Percentiles rank a stretch among this genome's conserved stretches.
Conservation (phyloP, 768 basidiomycete species). For the Tylopilus cervinicoccineus region DNA sequence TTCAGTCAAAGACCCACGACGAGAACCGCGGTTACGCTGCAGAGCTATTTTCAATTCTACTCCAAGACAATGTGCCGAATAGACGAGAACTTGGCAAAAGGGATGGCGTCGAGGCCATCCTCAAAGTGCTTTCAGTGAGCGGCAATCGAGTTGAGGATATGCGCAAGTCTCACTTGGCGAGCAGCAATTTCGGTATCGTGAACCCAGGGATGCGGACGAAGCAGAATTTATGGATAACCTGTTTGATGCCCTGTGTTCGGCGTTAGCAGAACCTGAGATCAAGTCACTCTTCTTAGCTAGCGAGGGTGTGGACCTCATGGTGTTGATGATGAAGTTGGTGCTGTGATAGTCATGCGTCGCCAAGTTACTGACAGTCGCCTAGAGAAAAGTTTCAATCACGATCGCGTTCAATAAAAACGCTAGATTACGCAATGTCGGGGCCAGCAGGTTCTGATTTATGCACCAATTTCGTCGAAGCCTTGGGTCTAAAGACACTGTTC, state of each 20-base stretch:
- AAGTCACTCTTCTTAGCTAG: conserved; percentile 82
- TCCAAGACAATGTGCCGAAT: conserved; percentile 72
- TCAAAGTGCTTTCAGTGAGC: conserved; percentile 81
- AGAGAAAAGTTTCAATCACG: conserved; percentile 83
- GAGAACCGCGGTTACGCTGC: conserved; percentile 93
- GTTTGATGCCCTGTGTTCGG: conserved; percentile 87
- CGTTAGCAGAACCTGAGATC: conserved; percentile 70
- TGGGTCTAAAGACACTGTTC: conserved; percentile 89
- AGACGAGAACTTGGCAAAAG: conserved; percentile 63
- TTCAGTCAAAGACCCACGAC: conserved; percentile 70
- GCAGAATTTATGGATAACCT: conserved; percentile 97
- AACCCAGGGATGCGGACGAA: conserved; percentile 87
- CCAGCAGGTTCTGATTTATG: conserved; percentile 64
- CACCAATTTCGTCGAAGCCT: conserved; percentile 80
- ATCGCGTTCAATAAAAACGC: conserved; percentile 82
- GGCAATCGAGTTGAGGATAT: conserved; percentile 1
- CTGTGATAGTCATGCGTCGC: neutral
- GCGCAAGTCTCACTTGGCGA: conserved; percentile 9
- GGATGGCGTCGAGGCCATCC: conserved; percentile 72
- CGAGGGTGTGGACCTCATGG: conserved; percentile 95
- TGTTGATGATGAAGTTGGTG: conserved; percentile 93
- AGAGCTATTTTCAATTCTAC: conserved; percentile 86
- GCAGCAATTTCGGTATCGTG: conserved; percentile 82
- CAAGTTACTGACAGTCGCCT: conserved; percentile 4
- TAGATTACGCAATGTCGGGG: conserved; percentile 89